Evolutionary conservation across 805 yeast genomes (phyloP).

Genomic region (Candida arabinofermentans): DNA sequence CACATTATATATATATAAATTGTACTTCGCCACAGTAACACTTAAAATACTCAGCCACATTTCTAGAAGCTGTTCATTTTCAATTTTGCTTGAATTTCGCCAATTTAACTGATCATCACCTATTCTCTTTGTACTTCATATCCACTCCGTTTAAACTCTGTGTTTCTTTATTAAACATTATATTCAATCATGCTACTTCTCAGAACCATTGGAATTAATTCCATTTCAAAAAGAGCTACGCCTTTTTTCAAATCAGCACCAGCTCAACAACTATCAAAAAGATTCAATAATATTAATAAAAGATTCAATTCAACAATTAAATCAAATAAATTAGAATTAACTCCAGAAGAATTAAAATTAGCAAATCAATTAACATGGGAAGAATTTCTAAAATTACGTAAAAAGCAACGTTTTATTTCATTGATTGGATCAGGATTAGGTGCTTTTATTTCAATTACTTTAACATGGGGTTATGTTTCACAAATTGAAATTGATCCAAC

Average conservation of each 20-base stretch:
- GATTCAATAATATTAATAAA: too few relatives aligned
- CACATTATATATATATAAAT: neutral
- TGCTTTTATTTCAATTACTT: slow-evolving; percentile 58
- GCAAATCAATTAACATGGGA: slow-evolving; percentile 59
- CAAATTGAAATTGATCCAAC: slow-evolving; percentile 85
- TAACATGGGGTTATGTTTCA: slow-evolving; percentile 74
- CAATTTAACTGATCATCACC: too few relatives aligned
- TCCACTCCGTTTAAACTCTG: too few relatives aligned
- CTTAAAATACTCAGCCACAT: too few relatives aligned
- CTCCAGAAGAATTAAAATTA: slow-evolving; percentile 20
- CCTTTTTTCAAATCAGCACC: neutral
- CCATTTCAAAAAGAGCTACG: neutral
- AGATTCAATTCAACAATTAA: slow-evolving; percentile 10
- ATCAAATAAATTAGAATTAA: slow-evolving; percentile 8
- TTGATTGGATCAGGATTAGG: slow-evolving; percentile 63
- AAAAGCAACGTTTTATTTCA: slow-evolving; percentile 69
- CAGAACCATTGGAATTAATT: slow-evolving; percentile 1
- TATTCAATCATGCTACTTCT: neutral
- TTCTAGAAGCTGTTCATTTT: too few relatives aligned
- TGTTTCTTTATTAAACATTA: neutral
- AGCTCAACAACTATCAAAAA: neutral
- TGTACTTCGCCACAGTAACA: too few relatives aligned
- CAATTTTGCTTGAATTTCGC: too few relatives aligned
- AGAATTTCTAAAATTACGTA: slow-evolving; percentile 72
- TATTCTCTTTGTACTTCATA: too few relatives aligned